Base-by-base conservation (phyloP, 116 monocot species). In the Posidonia oceanica region DNA sequence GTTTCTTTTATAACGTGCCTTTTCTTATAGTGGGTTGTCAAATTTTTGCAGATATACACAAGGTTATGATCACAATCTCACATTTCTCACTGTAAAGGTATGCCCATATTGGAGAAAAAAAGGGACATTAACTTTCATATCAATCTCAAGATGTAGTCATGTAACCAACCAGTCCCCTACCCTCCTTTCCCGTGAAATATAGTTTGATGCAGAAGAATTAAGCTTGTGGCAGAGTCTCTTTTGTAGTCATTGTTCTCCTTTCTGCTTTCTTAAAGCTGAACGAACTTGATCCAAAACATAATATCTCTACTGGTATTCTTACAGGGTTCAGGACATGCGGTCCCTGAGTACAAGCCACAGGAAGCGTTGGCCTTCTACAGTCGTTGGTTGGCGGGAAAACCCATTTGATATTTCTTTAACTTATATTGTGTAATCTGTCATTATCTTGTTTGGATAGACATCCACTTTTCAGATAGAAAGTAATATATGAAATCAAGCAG, bases 41-140 rank as follows among this genome's bases (percentile, higher is more conserved):
- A 37, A 37, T 37, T 65, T 23, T 51, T 81, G 69, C 88, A 94
- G 94, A 69, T 94, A 84, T 54, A 88, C 72, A 37, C 88, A 91
- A 78, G 86, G 88, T 68, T 94, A 91, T 63, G 80, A 74, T 37
- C 74, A 88, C 54, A 81, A 83, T 51, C 82, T 94, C 52, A 88
- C 84, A 38, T 94, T 91, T 74, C 86, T 91, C 73, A 94, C 94
- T 53, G 68, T 94, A 62, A 94, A 94, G 94, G 94, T 91, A 79
- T 71, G 0, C 18, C 39, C 10, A 56, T 48, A 12, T 48, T 48
- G 48, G 48, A 48, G 48, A 10, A 48, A 48, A 48, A 48, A 48
- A 12, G 7, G 8, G 48, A 12, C 48, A 48, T 48, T 48, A 48
- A 48, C 48, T 48, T 8, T 2, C 1, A 12, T 48, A 48, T 7